Evolutionary conservation across 2,329 filamentous ascomycete genomes (phyloP).

Genomic region (Epichloe amarillans): DNA sequence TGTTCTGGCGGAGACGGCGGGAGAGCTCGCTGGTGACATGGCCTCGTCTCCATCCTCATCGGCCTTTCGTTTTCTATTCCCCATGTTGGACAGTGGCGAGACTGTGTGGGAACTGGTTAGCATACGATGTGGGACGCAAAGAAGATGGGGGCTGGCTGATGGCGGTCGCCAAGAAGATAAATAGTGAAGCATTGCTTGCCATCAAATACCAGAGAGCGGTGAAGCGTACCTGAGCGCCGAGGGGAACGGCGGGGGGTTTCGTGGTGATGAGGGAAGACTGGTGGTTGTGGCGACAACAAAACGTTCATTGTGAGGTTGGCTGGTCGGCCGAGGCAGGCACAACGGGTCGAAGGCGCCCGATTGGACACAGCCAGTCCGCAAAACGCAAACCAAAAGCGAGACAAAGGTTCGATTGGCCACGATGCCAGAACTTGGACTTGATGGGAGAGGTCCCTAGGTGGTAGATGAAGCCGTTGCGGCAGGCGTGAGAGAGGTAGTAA

Average conservation of each 20-base stretch:
- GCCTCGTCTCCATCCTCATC: constrained; percentile 73
- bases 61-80: constrained; percentile 71
- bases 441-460: background rate
- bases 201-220: background rate
- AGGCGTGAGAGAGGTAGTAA: too few relatives aligned
- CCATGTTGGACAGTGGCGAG: constrained; percentile 39
- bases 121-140: background rate
- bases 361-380: background rate
- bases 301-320: constrained; percentile 41
- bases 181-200: background rate
- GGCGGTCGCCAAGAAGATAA: background rate
- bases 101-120: constrained; percentile 12
- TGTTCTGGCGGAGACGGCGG: constrained; percentile 56
- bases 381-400: background rate
- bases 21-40: constrained; percentile 73
- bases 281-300: constrained; percentile 45
- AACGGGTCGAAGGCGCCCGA: background rate
- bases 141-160: background rate
- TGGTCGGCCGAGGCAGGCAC: background rate
- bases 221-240: constrained; percentile 39
- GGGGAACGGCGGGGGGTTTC: constrained; percentile 41
- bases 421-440: background rate
- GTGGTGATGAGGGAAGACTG: constrained; percentile 46
- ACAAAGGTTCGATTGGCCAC: background rate
- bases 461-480: background rate